These are phyloP conservation scores for Coemansia sp. DNA, from an alignment of 192 early-diverging fungal genomes.

Conservation along the genomic window DNA sequence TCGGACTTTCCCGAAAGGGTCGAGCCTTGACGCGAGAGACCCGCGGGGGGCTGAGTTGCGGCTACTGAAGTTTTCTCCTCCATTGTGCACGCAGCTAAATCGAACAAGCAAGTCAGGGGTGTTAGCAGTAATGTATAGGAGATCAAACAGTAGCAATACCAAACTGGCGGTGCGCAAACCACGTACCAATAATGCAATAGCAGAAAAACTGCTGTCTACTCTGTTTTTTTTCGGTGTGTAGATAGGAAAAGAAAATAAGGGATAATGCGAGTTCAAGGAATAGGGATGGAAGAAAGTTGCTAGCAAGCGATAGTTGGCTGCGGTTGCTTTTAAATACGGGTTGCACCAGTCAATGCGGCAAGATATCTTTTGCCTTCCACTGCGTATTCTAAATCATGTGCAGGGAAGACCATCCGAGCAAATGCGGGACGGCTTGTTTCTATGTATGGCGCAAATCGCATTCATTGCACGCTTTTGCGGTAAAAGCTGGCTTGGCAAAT, in stretches of 20 bases:
- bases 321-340: neutral
- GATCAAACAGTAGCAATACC: neutral
- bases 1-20: conserved; percentile 2
- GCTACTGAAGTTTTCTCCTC: neutral
- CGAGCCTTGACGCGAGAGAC: conserved; percentile 8
- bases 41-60: neutral
- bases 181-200: conserved; percentile 2
- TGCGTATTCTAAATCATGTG: neutral
- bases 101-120: neutral
- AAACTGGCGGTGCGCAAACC: neutral
- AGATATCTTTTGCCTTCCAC: neutral
- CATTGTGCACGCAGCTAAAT: conserved; percentile 9
- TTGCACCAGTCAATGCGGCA: neutral
- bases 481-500: conserved; percentile 3
- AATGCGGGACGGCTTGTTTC: neutral
- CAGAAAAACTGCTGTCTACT: neutral
- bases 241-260: neutral
- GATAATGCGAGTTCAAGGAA: neutral
- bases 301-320: neutral
- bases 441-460: conserved; percentile 3
- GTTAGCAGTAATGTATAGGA: neutral
- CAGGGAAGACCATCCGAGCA: neutral
- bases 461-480: neutral
- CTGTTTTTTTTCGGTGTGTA: neutral
- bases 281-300: neutral